Base-by-base conservation (phyloP, 805 yeast genomes). In the Candida ulmi region DNA sequence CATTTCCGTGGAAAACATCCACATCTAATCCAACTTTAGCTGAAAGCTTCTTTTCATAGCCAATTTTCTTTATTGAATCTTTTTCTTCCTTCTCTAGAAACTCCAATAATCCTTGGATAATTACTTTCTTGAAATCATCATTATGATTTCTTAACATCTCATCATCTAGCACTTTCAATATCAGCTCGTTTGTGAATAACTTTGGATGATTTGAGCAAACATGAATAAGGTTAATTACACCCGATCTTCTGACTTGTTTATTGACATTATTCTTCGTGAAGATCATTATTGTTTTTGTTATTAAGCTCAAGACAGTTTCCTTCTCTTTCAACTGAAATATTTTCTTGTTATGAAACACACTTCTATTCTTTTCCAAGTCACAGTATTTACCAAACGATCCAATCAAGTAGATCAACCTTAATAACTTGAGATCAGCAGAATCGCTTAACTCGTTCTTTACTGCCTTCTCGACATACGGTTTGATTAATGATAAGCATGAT, bases 331-430 rank as follows among this genome's bases (percentile, higher is more conserved):
- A 50, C 1, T 72, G 72, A 12, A 76, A 34, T 2, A 54, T 54
- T 17, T 72, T 52, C 21, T 42, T 42, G 8, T 55, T 56, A 12
- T 58, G 26, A 45, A 80, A 76, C 2, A 66, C 37, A 0, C 55
- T 58, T 13, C 71, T 53, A 35, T 66, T 60, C 5, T 54, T 57
- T 39, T 78, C 83, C 40, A 86, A 70, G n/a, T 74, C 61, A 47
- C 93, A 84, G 46, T 71, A 73, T 34, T 81, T 68, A 0, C 90
- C 95, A 61, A 88, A 77, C 32, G 74, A 72, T 0, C 95, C 90
- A 5, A 85, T 55, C 17, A 88, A 60, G 49, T 74, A 75, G 2
- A 88, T 53, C 6, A 87, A 57, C 42, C 85, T 71, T 17, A 70
- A 69, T 3, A 82, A 49, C 46, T 69, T 77, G 3, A 68, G 61